Percentiles rank a stretch among this genome's conserved stretches.
Conservation (phyloP, 176 grass and related monocot species). For the Raddia distichophylla region DNA sequence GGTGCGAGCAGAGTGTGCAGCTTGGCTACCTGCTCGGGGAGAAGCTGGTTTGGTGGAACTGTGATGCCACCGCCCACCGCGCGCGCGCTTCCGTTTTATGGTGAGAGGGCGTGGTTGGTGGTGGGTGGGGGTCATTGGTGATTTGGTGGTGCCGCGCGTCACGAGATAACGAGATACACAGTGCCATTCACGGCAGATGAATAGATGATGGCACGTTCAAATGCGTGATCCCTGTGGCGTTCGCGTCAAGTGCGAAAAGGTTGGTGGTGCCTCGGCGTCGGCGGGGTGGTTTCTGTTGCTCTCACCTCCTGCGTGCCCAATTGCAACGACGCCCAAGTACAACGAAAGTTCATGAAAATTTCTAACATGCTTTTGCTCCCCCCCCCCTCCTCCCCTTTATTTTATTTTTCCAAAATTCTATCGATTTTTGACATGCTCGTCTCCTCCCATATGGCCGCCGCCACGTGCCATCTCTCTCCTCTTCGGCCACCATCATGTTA, state of each 20-base stretch:
- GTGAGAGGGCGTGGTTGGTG: slow-evolving; percentile 4
- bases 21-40: neutral
- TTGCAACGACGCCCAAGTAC: too few species aligned
- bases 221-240: neutral
- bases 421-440: too few species aligned
- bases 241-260: neutral
- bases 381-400: too few species aligned
- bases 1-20: neutral
- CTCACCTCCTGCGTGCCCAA: too few species aligned
- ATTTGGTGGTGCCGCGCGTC: neutral
- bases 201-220: neutral
- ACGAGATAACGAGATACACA: neutral
- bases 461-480: too few species aligned
- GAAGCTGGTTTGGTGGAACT: neutral
- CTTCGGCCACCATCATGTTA: too few species aligned
- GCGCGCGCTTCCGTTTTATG: neutral
- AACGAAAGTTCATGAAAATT: too few species aligned
- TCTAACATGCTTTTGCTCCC: too few species aligned
- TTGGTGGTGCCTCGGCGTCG: too few species aligned
- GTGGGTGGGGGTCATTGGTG: neutral
- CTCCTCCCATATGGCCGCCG: too few species aligned
- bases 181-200: neutral
- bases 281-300: too few species aligned
- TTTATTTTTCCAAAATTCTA: too few species aligned
- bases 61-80: neutral